A percentile compares a stretch with the other conserved stretches of the same genome.
These are phyloP conservation scores for Quercus phellos DNA, from an alignment of 331 rosid genomes.

Conservation along the genomic window DNA sequence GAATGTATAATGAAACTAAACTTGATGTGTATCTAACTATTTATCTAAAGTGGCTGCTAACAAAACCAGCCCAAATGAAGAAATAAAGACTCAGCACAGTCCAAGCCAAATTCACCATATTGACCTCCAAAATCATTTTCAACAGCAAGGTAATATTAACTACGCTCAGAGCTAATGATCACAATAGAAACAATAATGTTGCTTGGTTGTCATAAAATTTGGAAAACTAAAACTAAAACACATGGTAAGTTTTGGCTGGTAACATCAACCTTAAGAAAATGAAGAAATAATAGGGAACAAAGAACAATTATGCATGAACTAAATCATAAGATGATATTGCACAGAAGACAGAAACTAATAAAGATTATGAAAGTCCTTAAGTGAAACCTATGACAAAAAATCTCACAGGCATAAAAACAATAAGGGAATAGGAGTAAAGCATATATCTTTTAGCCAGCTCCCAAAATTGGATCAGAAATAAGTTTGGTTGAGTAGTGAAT, in stretches of 20 bases:
- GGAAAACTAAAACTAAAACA: background rate
- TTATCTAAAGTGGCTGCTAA: background rate
- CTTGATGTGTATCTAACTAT: background rate
- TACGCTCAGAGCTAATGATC: background rate
- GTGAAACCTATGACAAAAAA: background rate
- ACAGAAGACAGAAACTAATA: slow-evolving; percentile 7
- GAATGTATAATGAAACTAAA: background rate
- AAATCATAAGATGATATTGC: slow-evolving; percentile 10
- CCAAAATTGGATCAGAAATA: slow-evolving; percentile 1
- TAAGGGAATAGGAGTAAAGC: background rate
- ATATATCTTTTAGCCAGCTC: slow-evolving; percentile 4
- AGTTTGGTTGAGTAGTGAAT: slow-evolving; percentile 1
- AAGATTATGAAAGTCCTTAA: background rate
- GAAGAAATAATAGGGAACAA: slow-evolving; percentile 8
- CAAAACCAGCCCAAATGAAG: background rate
- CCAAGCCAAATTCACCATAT: background rate
- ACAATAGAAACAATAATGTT: background rate
- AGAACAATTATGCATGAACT: slow-evolving; percentile 6
- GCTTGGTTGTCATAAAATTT: background rate
- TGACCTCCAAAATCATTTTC: background rate
- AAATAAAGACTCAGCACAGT: background rate
- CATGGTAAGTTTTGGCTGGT: background rate
- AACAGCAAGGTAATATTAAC: background rate
- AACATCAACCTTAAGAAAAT: slow-evolving; percentile 4
- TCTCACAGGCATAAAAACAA: background rate